Percentiles rank a stretch among this genome's conserved stretches.
phyloP scores from a whole-genome alignment of 441 rosid genomes.

The Dalechampia spathulata region DNA sequence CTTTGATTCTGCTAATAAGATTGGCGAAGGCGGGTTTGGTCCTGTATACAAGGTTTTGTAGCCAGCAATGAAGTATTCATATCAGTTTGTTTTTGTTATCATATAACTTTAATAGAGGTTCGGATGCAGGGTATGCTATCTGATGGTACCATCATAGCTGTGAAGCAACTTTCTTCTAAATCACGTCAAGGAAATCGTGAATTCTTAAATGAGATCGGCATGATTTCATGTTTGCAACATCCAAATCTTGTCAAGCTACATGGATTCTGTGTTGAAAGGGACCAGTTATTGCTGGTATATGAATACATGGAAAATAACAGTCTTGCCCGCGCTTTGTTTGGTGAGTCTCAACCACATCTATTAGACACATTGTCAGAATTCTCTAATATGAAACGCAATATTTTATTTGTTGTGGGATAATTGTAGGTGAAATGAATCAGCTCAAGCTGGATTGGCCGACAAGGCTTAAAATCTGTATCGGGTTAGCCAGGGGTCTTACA shows the following conservation, averaged over 20 bases:
- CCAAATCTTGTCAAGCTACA: slow-evolving; percentile 50
- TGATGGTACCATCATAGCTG: slow-evolving; percentile 62
- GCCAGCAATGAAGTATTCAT: not conserved
- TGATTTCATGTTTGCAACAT: slow-evolving; percentile 54
- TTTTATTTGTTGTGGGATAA: not conserved
- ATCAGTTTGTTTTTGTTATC: not conserved
- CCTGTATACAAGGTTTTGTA: slow-evolving; percentile 26
- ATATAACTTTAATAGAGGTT: not conserved
- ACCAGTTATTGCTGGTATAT: slow-evolving; percentile 45
- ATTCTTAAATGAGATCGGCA: slow-evolving; percentile 71
- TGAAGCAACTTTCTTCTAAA: slow-evolving; percentile 77
- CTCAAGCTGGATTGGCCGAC: slow-evolving; percentile 70
- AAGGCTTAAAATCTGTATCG: slow-evolving; percentile 51
- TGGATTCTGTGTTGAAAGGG: slow-evolving; percentile 53
- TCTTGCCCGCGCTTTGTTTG: slow-evolving; percentile 44
- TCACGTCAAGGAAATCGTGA: slow-evolving; percentile 82
- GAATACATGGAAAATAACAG: slow-evolving; percentile 60
- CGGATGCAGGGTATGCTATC: slow-evolving; percentile 44
- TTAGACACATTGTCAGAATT: not conserved
- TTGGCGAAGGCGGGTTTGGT: slow-evolving; percentile 38
- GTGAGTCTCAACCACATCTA: slow-evolving; percentile 22
- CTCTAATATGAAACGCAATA: not conserved
- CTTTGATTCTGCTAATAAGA: slow-evolving; percentile 23
- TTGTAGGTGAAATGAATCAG: slow-evolving; percentile 27
- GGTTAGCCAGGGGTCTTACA: slow-evolving; percentile 61